Base-by-base conservation (phyloP, 805 yeast genomes). In the Barnettozyma salicaria region DNA sequence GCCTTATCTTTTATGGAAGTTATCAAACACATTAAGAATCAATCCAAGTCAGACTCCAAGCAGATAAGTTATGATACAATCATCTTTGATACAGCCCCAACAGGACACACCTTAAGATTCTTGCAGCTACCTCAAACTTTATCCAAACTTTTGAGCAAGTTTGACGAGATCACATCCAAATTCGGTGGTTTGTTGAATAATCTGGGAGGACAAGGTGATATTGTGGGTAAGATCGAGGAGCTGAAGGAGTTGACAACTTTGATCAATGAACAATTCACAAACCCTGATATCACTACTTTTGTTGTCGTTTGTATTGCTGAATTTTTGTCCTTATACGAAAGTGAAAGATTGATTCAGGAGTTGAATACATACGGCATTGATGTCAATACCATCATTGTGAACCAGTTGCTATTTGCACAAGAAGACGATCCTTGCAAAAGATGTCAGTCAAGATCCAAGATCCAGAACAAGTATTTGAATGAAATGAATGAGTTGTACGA, bases 71-170 rank as follows among this genome's bases (percentile, higher is more conserved):
- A 83, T 59, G 87, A 84, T 49, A 87, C 95, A 7, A 89, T 92
- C 47, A 87, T 92, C 48, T 92, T 92, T 55, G 99, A 92, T 61
- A 92, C 99, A n/a, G 98, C 99, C 0, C 99, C 99, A 51, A 92
- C 99, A 0, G 99, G 99, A 25, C 99, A 92, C 63, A 92, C 98
- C 3, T 69, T 92, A 52, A 77, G 99, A 55, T 92, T 92, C 61
- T 70, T 92, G 59, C 96, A 89, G 63, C 76, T 92, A 54, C 99
- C 99, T 26, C 76, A 94, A 20, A 89, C 96, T 4, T 67, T 92
- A 44, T 94, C 88, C 52, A 87, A 86, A 59, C 72, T 95, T 25
- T 70, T 92, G 49, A 80, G 82, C 34, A 92, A 90, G 57, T 80
- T 92, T 59, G 80, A 88, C 52, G 95, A 87, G 51, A 72, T 92